phyloP scores from a whole-genome alignment of 1,139 yeast species.

The Magnusiomyces paraingens region DNA sequence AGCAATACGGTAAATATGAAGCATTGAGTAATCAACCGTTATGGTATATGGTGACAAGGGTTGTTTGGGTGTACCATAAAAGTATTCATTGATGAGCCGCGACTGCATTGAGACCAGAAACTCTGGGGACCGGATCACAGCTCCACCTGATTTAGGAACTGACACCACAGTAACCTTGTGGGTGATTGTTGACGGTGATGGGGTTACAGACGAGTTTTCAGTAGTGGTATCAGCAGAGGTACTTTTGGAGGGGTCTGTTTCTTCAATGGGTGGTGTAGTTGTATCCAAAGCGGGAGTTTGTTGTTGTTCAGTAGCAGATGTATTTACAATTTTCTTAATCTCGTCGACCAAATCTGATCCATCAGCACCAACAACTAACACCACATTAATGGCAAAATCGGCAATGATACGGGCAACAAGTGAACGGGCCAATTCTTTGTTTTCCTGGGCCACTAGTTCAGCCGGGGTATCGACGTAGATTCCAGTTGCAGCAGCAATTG shows the following conservation, averaged over 20 bases:
- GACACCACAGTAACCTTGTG: slow-evolving; percentile 43
- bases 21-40: slow-evolving; percentile 45
- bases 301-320: slow-evolving; percentile 15
- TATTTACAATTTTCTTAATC: slow-evolving; percentile 48
- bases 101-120: slow-evolving; percentile 68
- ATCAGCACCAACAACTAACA: slow-evolving; percentile 38
- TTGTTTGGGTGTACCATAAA: slow-evolving; percentile 66
- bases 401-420: slow-evolving; percentile 54
- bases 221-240: too few species aligned
- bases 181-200: not conserved
- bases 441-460: slow-evolving; percentile 23
- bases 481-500: slow-evolving; percentile 51
- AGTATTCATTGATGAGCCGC: slow-evolving; percentile 73
- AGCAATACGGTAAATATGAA: slow-evolving; percentile 46
- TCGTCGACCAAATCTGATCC: slow-evolving; percentile 49
- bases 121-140: slow-evolving; percentile 65
- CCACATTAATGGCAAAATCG: slow-evolving; percentile 46
- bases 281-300: not conserved
- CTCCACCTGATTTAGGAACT: slow-evolving; percentile 66
- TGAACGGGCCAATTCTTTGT: slow-evolving; percentile 36
- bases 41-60: slow-evolving; percentile 73
- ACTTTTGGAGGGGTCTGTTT: not conserved
- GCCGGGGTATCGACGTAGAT: slow-evolving; percentile 76
- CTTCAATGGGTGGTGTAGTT: not conserved
- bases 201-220: not conserved